Percentiles rank a stretch among this genome's conserved stretches.
Evolutionary conservation across 2,329 filamentous ascomycete genomes (phyloP).

Genomic region (Colletotrichum incanum): DNA sequence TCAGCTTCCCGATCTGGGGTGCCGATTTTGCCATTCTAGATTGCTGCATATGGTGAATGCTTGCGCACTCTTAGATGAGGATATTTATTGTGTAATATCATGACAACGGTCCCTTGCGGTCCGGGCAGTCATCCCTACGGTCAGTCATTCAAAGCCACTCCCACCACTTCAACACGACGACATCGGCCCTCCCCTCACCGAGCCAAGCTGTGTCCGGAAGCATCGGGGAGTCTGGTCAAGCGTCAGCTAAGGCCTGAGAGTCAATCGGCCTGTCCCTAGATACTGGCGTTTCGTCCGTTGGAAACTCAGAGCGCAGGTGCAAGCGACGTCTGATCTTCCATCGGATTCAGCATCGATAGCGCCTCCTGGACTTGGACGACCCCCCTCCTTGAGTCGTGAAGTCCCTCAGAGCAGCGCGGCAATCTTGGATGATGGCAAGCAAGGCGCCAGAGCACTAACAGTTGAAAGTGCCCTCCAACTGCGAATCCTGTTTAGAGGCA

Average conservation of each 20-base stretch:
- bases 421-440: constrained; percentile 31
- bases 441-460: constrained; percentile 13
- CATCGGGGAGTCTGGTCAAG: not conserved
- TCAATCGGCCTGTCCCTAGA: not conserved
- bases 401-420: constrained; percentile 24
- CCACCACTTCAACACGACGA: not conserved
- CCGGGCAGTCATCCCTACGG: not conserved
- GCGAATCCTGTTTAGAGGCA: not conserved
- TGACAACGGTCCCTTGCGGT: constrained; percentile 10
- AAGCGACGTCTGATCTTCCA: constrained; percentile 30
- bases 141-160: not conserved
- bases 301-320: constrained; percentile 4
- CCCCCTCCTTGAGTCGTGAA: not conserved
- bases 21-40: constrained; percentile 11
- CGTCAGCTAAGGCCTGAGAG: constrained; percentile 2
- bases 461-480: constrained; percentile 5
- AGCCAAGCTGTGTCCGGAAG: constrained; percentile 3
- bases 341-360: not conserved
- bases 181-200: not conserved
- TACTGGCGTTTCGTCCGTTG: not conserved
- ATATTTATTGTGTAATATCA: not conserved
- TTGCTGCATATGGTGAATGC: constrained; percentile 11
- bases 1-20: constrained; percentile 31
- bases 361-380: not conserved
- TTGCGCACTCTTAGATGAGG: constrained; percentile 8